Evolutionary conservation across 2,329 filamentous ascomycete genomes (phyloP).

Genomic region (Aspergillus latus): DNA sequence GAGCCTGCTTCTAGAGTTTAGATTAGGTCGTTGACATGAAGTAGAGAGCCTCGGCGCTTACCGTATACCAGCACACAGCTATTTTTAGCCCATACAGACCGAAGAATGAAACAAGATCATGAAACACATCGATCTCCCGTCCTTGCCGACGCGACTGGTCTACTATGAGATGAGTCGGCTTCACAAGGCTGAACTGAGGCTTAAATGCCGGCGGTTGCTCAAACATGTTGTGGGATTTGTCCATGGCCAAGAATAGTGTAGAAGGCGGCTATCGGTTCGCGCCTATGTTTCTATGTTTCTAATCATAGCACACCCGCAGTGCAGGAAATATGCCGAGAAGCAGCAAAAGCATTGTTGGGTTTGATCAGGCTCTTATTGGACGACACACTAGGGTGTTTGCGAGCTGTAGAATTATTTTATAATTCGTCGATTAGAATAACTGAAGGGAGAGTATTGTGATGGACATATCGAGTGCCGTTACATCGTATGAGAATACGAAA

Average conservation of each 20-base stretch:
- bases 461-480: too few species aligned
- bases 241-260: neutral
- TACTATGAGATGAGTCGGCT: neutral
- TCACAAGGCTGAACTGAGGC: slow-evolving; percentile 4
- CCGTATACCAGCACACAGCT: neutral
- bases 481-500: too few species aligned
- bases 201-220: slow-evolving; percentile 2
- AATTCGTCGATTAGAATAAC: neutral
- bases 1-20: neutral
- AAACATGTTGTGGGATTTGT: neutral
- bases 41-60: neutral
- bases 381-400: neutral
- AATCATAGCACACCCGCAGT: slow-evolving; percentile 1
- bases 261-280: slow-evolving; percentile 5
- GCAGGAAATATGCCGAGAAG: neutral
- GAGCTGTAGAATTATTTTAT: neutral
- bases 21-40: neutral
- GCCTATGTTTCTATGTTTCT: neutral
- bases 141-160: neutral
- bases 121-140: slow-evolving; percentile 3
- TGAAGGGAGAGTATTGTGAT: neutral
- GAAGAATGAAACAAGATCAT: slow-evolving; percentile 9
- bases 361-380: neutral
- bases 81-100: slow-evolving; percentile 1
- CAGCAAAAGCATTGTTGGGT: neutral